phyloP scores from a whole-genome alignment of 2,329 filamentous ascomycete species.

The Hypoxylon sp. region DNA sequence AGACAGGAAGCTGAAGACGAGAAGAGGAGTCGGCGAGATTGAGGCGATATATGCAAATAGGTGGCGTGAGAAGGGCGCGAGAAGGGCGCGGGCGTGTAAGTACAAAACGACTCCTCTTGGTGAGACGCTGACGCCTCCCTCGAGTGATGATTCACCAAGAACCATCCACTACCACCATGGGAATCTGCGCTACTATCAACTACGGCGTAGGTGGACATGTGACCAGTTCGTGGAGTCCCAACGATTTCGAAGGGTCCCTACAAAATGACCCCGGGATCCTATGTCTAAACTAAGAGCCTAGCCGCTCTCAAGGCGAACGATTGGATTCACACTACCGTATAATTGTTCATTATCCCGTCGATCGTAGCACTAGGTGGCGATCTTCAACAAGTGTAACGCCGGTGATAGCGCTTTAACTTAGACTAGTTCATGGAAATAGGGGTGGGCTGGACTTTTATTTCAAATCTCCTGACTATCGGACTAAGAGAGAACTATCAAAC shows the following conservation, averaged over 20 bases:
- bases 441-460: not conserved
- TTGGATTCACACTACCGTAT: slow-evolving; percentile 5
- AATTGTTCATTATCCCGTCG: slow-evolving; percentile 14
- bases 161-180: not conserved
- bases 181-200: not conserved
- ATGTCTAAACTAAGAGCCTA: not conserved
- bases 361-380: slow-evolving; percentile 21
- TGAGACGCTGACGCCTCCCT: not conserved
- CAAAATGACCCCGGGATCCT: not conserved
- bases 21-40: not conserved
- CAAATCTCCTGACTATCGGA: slow-evolving; percentile 13
- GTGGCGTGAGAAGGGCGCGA: not conserved
- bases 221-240: not conserved
- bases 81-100: not conserved
- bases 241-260: not conserved
- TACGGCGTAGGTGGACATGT: not conserved
- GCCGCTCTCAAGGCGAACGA: not conserved
- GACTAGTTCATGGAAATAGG: slow-evolving; percentile 5
- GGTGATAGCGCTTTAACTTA: slow-evolving; percentile 13
- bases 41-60: not conserved
- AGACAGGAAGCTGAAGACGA: not conserved
- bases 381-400: slow-evolving; percentile 15
- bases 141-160: not conserved
- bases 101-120: not conserved
- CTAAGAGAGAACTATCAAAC: slow-evolving; percentile 3